Base-by-base conservation (phyloP, 2,329 filamentous ascomycete genomes). In the Pseudocercospora musae region DNA sequence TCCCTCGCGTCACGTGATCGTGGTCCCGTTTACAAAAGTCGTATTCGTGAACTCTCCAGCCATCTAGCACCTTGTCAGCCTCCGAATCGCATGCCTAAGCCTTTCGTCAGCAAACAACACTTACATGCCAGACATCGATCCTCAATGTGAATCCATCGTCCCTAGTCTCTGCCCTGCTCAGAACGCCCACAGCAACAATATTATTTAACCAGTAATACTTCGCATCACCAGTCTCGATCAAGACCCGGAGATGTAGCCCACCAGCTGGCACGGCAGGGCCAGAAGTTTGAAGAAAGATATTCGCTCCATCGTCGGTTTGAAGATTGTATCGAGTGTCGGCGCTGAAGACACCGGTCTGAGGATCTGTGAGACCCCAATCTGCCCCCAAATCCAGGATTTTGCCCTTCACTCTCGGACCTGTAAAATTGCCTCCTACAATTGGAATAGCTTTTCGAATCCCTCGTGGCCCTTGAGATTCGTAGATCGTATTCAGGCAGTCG, bases 161-260 rank as follows among this genome's bases (percentile, higher is more conserved):
- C n/a, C 55, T 65, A 3, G 29, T 58, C 5, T 53, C 62, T 2
- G 68, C 66, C 5, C 18, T 29, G 10, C 57, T 61, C 60, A 71
- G 42, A 2, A 68, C 48, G 2, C 70, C 70, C 4, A 71, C 60
- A 13, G 68, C 61, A 15, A 75, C 73, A 33, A 77, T 68, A 64
- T 76, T 73, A 52, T 77, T 77, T 65, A 77, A 65, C 76, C 75
- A 78, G 37, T 73, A 71, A 58, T 75, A 76, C 7, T 69, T 68
- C 52, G 70, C 68, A 53, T 73, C 71, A 1, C 70, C 70, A 7
- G 75, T 76, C 62, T 78, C 75, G 42, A 77, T 76, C 25, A 70
- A 61, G 1, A 73, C 70, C 9, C 74, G 63, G 60, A 77, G 25
- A 66, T 77, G 69, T 25, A 74, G 68, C 7, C 37, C 37, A 0